Base-by-base conservation (phyloP, 2,329 filamentous ascomycete species). In the Monilinia polystroma region DNA sequence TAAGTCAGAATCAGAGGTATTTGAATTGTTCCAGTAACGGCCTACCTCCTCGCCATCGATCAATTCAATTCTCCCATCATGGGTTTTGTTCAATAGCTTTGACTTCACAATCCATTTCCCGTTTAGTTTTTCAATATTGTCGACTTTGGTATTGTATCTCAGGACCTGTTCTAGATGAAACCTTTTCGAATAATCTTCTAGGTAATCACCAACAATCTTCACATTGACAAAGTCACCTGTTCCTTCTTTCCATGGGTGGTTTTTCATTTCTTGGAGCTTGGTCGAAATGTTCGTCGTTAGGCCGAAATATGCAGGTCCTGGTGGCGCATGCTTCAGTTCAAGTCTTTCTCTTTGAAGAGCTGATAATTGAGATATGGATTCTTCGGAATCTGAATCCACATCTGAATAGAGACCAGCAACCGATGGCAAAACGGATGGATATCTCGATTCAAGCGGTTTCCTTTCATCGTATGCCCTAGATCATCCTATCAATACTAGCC, bases 221-320 rank as follows among this genome's bases (percentile, higher is more conserved):
- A 70, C 68, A 57, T 72, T 73, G 32, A 74, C 71, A 64, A 70
- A 72, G 49, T 72, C 70, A 18, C 57, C 67, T 12, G 71, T 74
- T 11, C 71, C 72, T 38, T 70, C 66, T 16, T 71, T 69, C 73
- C 73, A 75, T 26, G 70, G 68, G 29, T 71, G 66, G 3, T 43
- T 70, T 66, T 73, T 72, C 38, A 74, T 38, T 41, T 70, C 64
- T 66, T 72, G 71, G 14, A 74, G 64, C n/a, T 60, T 63, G 2
- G 71, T 73, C 35, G 73, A 67, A 18, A 75, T 68, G 63, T 74
- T 75, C 29, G 73, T 74, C 26, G 66, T 74, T 3, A 74, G 64
- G 6, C 70, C 71, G 20, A 68, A 65, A 56, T 75, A 75, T 35
- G 70, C 71, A 38, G 72, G 73, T 10, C 73, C 71, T 29, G 73